phyloP scores from a whole-genome alignment of 2,329 filamentous ascomycete genomes.

The Sarocladiaceae sp. region DNA sequence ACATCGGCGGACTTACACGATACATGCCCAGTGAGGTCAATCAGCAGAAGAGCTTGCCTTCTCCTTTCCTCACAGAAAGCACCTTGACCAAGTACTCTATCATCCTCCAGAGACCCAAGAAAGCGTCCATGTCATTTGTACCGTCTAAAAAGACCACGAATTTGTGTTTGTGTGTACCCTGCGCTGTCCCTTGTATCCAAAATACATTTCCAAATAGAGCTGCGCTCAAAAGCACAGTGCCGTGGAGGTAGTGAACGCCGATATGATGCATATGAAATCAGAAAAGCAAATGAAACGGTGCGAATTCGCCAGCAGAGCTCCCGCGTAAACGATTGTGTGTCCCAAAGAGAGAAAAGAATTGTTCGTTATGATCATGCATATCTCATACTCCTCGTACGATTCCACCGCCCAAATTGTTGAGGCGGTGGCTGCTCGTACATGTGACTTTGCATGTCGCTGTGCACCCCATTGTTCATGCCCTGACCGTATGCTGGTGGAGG shows the following conservation, averaged over 20 bases:
- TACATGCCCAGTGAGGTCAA: background rate
- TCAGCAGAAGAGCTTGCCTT: no score
- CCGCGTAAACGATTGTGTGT: slow-evolving; percentile 11
- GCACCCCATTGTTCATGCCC: background rate
- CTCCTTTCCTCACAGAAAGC: no score
- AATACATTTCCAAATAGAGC: no score
- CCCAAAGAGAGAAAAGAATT: slow-evolving; percentile 10
- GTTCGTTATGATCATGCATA: slow-evolving; percentile 18
- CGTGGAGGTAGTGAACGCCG: no score
- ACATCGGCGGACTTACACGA: background rate
- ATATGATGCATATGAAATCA: background rate
- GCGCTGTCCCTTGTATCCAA: no score
- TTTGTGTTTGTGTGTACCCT: no score
- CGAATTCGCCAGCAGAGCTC: background rate
- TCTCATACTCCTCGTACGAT: slow-evolving; percentile 15
- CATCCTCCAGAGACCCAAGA: no score
- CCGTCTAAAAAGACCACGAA: no score
- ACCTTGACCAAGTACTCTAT: no score
- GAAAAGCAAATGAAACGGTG: background rate
- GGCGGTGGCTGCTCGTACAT: background rate
- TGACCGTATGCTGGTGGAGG: slow-evolving; percentile 3
- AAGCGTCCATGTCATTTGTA: no score
- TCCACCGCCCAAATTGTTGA: slow-evolving; percentile 12
- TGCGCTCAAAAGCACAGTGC: no score
- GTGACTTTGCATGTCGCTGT: background rate